These are phyloP conservation scores for Postia placenta DNA, from an alignment of 768 basidiomycete species.

Conservation along the genomic window DNA sequence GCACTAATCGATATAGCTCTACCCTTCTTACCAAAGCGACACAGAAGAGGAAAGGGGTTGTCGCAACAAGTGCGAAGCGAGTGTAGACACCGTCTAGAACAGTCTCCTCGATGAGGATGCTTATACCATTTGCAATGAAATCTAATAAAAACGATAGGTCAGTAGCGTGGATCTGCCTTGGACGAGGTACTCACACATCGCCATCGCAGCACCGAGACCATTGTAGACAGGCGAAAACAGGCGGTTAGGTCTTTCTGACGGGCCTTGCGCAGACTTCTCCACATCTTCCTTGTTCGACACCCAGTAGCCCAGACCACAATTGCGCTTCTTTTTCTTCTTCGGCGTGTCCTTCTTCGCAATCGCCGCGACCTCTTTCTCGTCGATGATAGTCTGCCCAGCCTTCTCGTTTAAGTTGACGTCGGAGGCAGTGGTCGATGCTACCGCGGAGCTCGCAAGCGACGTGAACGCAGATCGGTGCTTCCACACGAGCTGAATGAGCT, in stretches of 20 bases:
- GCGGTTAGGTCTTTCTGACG: slow-evolving; percentile 29
- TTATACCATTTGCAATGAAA: slow-evolving; percentile 61
- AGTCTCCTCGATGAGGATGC: slow-evolving; percentile 58
- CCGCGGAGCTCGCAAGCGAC: slow-evolving; percentile 23
- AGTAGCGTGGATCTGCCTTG: neutral
- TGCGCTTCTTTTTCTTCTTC: slow-evolving; percentile 16
- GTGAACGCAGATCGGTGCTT: slow-evolving; percentile 36
- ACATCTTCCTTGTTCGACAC: slow-evolving; percentile 33
- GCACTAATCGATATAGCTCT: neutral
- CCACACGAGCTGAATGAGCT: slow-evolving; percentile 82
- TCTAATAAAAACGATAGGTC: slow-evolving; percentile 30
- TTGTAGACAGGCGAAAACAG: slow-evolving; percentile 69
- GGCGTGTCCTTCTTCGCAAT: slow-evolving; percentile 11
- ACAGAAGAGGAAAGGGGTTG: slow-evolving; percentile 69
- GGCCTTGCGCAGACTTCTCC: slow-evolving; percentile 40
- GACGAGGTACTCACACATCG: slow-evolving; percentile 45
- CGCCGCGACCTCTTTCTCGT: slow-evolving; percentile 16
- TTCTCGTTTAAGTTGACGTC: slow-evolving; percentile 54
- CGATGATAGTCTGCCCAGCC: slow-evolving; percentile 13
- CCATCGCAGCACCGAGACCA: slow-evolving; percentile 61
- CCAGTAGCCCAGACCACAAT: slow-evolving; percentile 18
- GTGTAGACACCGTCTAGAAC: slow-evolving; percentile 55
- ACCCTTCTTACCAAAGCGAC: slow-evolving; percentile 51
- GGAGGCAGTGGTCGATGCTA: slow-evolving; percentile 40
- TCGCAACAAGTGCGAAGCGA: slow-evolving; percentile 61